phyloP scores from a whole-genome alignment of 345 rosid species.

The Syzygium jambos region DNA sequence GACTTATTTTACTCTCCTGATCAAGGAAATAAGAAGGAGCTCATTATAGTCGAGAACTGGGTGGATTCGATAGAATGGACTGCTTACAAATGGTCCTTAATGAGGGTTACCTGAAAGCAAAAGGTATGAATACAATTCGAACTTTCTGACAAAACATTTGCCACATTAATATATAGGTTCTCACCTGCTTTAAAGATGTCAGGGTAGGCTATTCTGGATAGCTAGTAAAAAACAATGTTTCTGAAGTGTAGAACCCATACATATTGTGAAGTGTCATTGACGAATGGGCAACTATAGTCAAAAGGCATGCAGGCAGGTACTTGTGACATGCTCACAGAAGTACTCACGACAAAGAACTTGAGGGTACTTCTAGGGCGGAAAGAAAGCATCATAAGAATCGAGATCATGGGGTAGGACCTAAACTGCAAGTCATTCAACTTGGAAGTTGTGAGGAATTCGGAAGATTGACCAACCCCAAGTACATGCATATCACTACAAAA shows the following conservation, averaged over 20 bases:
- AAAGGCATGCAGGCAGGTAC: background rate
- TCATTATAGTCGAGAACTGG: background rate
- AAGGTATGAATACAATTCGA: constrained; percentile 10
- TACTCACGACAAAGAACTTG: background rate
- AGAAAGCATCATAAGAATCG: background rate
- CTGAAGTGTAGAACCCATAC: background rate
- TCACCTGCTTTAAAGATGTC: background rate
- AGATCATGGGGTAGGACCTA: background rate
- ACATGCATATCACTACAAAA: too few relatives aligned
- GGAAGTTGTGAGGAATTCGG: background rate
- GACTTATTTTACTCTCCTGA: constrained; percentile 36
- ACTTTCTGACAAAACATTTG: background rate
- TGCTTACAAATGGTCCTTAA: background rate
- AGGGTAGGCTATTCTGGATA: background rate
- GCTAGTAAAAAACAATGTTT: background rate
- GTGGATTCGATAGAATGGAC: background rate
- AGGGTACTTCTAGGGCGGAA: background rate
- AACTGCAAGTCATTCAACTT: background rate
- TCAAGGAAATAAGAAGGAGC: constrained; percentile 3
- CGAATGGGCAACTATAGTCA: background rate
- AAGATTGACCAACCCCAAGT: background rate
- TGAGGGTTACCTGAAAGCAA: constrained; percentile 14
- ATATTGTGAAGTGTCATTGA: background rate
- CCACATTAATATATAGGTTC: too few relatives aligned
- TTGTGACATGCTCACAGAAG: background rate